Evolutionary conservation across 176 grass and related monocot genomes (phyloP).

Genomic region (Poa annua): DNA sequence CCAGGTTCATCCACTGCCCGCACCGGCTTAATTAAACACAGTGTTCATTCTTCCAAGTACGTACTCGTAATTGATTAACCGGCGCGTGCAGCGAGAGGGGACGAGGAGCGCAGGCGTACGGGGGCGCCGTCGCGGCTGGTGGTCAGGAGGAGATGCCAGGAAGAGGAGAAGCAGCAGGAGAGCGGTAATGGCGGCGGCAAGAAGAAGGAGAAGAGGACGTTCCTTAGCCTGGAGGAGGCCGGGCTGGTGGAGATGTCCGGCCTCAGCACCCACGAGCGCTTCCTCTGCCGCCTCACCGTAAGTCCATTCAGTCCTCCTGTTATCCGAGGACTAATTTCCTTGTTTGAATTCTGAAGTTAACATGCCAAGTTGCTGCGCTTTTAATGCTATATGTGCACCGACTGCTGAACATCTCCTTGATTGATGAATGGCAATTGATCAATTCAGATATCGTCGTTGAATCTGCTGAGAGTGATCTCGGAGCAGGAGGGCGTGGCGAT

Average conservation of each 20-base stretch:
- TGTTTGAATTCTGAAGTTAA: no score
- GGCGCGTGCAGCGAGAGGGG: background rate
- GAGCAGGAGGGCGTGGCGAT: slow-evolving; percentile 86
- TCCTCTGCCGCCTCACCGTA: slow-evolving; percentile 92
- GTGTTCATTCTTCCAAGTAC: no score
- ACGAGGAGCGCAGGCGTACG: background rate
- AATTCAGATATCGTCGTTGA: slow-evolving; percentile 90
- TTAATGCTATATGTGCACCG: no score
- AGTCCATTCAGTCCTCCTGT: background rate
- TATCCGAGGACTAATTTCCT: no score
- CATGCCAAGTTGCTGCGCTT: no score
- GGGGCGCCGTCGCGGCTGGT: background rate
- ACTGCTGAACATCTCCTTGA: background rate
- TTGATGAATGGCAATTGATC: background rate
- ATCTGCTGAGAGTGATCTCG: slow-evolving; percentile 82
- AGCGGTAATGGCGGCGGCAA: background rate
- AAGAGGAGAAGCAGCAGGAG: slow-evolving; percentile 29
- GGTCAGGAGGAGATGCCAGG: slow-evolving; percentile 41
- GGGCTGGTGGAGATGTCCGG: slow-evolving; percentile 92
- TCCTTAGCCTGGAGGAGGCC: slow-evolving; percentile 87
- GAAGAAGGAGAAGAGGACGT: slow-evolving; percentile 50
- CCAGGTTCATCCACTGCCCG: background rate
- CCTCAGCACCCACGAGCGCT: slow-evolving; percentile 91
- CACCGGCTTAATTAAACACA: no score
- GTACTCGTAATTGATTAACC: no score